Conservation (phyloP, 306 rosid genomes). For the Cyclanthera cordifolia region DNA sequence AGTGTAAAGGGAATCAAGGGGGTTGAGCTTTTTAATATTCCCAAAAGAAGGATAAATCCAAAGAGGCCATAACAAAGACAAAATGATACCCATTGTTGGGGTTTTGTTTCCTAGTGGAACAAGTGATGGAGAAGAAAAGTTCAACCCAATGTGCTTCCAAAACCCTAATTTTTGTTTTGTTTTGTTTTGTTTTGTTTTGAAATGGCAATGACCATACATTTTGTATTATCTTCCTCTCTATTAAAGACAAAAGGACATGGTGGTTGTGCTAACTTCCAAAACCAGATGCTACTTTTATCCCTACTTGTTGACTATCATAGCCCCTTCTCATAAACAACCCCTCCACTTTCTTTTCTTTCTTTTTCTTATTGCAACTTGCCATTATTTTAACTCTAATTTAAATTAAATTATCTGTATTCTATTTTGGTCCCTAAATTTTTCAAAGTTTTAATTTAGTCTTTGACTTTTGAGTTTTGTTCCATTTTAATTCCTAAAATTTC, state of each 20-base stretch:
- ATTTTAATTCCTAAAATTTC: no score
- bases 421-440: no score
- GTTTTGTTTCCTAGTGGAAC: conserved; percentile 41
- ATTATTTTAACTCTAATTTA: not conserved
- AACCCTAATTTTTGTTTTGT: conserved; percentile 22
- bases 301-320: conserved; percentile 35
- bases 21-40: conserved; percentile 41
- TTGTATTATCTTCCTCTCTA: conserved; percentile 38
- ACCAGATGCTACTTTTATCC: conserved; percentile 34
- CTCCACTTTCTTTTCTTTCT: conserved; percentile 8
- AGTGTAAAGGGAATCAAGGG: conserved; percentile 56
- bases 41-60: conserved; percentile 33
- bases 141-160: conserved; percentile 30
- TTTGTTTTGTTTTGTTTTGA: conserved; percentile 17
- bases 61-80: conserved; percentile 58
- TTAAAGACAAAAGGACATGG: conserved; percentile 44
- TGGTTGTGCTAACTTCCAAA: conserved; percentile 37
- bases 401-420: no score
- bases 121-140: conserved; percentile 23
- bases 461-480: no score
- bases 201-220: conserved; percentile 36
- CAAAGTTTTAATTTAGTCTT: no score
- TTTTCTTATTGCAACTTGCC: not conserved
- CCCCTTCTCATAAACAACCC: conserved; percentile 15
- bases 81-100: conserved; percentile 23